Percentiles rank a stretch among this genome's conserved stretches.
phyloP scores from a whole-genome alignment of 805 yeast species.

The Kodamaea hsintzibuensis region DNA sequence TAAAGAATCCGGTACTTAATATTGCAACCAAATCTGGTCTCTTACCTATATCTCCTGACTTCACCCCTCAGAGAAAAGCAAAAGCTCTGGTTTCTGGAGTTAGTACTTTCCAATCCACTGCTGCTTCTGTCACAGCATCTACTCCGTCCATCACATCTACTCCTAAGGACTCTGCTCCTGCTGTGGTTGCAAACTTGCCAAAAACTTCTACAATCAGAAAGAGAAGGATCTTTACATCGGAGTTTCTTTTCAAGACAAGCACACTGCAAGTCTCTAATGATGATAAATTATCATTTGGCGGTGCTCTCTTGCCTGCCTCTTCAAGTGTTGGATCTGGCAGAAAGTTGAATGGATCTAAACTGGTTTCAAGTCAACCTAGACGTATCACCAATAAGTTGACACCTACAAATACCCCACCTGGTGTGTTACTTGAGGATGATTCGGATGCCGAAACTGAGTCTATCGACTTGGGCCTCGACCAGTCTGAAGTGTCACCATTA shows the following conservation, averaged over 20 bases:
- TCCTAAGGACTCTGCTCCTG: conserved; percentile 3
- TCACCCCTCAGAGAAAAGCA: conserved; percentile 28
- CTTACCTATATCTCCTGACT: conserved; percentile 31
- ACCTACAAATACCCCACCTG: not conserved
- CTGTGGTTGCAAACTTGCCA: not conserved
- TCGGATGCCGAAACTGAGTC: not conserved
- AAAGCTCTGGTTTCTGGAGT: not conserved
- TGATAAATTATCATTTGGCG: not conserved
- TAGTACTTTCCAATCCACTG: not conserved
- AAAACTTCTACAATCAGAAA: conserved; percentile 10
- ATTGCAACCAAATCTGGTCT: conserved; percentile 3
- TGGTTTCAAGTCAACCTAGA: conserved; percentile 6
- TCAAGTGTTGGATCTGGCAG: not conserved
- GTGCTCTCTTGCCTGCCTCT: not conserved
- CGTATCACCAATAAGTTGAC: not conserved
- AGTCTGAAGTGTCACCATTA: not conserved
- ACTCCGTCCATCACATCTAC: conserved; percentile 8
- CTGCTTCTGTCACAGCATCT: not conserved
- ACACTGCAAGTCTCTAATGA: conserved; percentile 3
- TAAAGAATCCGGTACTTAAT: conserved; percentile 7
- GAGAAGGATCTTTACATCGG: conserved; percentile 15
- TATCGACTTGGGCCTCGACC: not conserved
- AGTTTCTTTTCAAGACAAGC: conserved; percentile 18
- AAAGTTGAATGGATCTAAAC: not conserved
- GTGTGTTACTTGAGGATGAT: conserved; percentile 26